Percentiles rank a stretch among this genome's conserved stretches.
Evolutionary conservation across 768 basidiomycete genomes (phyloP).

Genomic region (Phaeotremella fagi): DNA sequence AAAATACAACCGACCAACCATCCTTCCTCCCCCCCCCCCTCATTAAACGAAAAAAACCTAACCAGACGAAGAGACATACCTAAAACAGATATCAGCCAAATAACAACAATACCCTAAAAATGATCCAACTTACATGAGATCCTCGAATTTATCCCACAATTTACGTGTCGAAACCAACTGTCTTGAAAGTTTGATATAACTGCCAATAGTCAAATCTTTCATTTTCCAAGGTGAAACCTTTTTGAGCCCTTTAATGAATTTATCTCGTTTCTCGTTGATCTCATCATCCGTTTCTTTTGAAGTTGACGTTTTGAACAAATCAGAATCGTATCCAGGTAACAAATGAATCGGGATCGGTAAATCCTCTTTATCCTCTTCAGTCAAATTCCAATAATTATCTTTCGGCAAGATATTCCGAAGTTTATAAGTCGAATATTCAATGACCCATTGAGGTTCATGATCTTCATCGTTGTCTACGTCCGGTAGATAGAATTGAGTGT

Average conservation of each 20-base stretch:
- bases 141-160: slow-evolving; percentile 62
- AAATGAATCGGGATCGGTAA: slow-evolving; percentile 33
- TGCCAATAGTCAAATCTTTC: slow-evolving; percentile 69
- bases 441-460: slow-evolving; percentile 60
- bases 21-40: too few species aligned
- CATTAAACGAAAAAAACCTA: too few species aligned
- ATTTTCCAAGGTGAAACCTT: slow-evolving; percentile 62
- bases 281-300: slow-evolving; percentile 19
- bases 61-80: slow-evolving; percentile 14
- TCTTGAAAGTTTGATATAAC: slow-evolving; percentile 66
- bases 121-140: slow-evolving; percentile 60
- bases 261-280: slow-evolving; percentile 47
- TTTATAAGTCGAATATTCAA: slow-evolving; percentile 73
- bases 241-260: slow-evolving; percentile 52
- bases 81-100: slow-evolving; percentile 1
- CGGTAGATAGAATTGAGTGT: slow-evolving; percentile 72
- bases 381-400: slow-evolving; percentile 17
- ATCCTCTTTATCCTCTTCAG: slow-evolving; percentile 7
- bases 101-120: too few species aligned
- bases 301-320: background rate
- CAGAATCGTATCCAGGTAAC: slow-evolving; percentile 35
- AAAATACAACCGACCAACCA: too few species aligned
- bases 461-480: slow-evolving; percentile 55
- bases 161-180: slow-evolving; percentile 53
- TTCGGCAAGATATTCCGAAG: slow-evolving; percentile 51